Base-by-base conservation (phyloP, 306 rosid genomes). In the Quillaja saponaria region DNA sequence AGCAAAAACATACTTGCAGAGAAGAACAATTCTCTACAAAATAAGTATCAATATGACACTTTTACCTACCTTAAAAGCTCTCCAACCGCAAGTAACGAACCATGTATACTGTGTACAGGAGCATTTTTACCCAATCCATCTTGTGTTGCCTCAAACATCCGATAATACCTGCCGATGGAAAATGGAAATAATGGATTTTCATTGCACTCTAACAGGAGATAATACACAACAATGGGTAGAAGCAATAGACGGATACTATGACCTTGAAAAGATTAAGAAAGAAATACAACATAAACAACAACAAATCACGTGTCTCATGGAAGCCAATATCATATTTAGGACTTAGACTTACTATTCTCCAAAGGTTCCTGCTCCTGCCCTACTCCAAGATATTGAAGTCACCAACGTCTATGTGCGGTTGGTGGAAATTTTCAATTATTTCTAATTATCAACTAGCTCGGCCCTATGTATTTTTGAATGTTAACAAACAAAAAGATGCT, bases 61-160 rank as follows among this genome's bases (percentile, higher is more conserved):
- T 51, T 10, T 71, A 71, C 69, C 45, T 63, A 92, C 99, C 99
- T 92, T 76, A 92, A 81, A 63, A 92, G 99, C 84, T 92, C 99
- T 66, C 99, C 99, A 67, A 92, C 96, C 40, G 99, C 99, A 78
- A 92, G 99, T 69, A 92, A 71, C 28, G 99, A 92, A 73, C 99
- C 99, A 72, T 92, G 99, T 74, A 92, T 92, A 71, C 99, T 84
- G 83, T 92, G 94, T 59, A 92, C 87, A 13, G 96, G 95, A 71
- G 99, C 96, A 83, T 78, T 89, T 89, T 53, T 86, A 67, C 87
- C 96, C 81, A 92, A 71, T 75, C 99, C 99, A 69, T 86, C 95
- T 66, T 89, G 96, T 15, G 99, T 92, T 56, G 96, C 96, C 85
- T 92, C 99, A 66, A 89, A 92, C 99, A 92, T 92, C 57, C 96